Percentiles rank a stretch among this genome's conserved stretches.
Conservation (phyloP, 75 land plant genomes). For the Picea glauca region DNA sequence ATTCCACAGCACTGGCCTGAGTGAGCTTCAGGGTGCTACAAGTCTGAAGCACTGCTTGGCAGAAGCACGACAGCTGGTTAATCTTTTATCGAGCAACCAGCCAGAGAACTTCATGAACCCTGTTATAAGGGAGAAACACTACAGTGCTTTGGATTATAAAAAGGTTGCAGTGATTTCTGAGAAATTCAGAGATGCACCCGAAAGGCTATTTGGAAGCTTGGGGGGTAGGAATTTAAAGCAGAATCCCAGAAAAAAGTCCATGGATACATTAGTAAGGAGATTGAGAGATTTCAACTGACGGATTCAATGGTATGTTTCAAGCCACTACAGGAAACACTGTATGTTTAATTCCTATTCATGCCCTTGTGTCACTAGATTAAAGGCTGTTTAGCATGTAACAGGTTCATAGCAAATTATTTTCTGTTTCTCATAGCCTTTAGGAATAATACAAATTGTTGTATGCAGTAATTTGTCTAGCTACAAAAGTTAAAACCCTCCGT, state of each 20-base stretch:
- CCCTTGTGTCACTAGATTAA: too few relatives aligned
- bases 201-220: constrained; percentile 67
- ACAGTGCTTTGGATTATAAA: constrained; percentile 72
- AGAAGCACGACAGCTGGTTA: constrained; percentile 86
- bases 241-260: constrained; percentile 76
- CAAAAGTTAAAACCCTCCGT: too few relatives aligned
- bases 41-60: constrained; percentile 38
- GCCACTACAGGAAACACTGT: not conserved
- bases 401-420: too few relatives aligned
- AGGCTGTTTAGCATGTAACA: too few relatives aligned
- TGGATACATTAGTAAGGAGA: constrained; percentile 82
- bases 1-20: constrained; percentile 23
- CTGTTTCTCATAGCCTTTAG: too few relatives aligned
- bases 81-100: constrained; percentile 74
- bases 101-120: constrained; percentile 93
- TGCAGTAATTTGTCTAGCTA: too few relatives aligned
- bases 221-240: constrained; percentile 49
- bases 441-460: too few relatives aligned
- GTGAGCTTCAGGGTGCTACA: constrained; percentile 23
- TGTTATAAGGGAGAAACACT: constrained; percentile 90
- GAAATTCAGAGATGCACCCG: constrained; percentile 86
- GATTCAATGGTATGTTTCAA: not conserved
- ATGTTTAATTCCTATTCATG: too few relatives aligned
- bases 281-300: constrained; percentile 70
- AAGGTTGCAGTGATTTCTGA: constrained; percentile 76